phyloP scores from a whole-genome alignment of 306 rosid species.

The Ziziphus jujuba region DNA sequence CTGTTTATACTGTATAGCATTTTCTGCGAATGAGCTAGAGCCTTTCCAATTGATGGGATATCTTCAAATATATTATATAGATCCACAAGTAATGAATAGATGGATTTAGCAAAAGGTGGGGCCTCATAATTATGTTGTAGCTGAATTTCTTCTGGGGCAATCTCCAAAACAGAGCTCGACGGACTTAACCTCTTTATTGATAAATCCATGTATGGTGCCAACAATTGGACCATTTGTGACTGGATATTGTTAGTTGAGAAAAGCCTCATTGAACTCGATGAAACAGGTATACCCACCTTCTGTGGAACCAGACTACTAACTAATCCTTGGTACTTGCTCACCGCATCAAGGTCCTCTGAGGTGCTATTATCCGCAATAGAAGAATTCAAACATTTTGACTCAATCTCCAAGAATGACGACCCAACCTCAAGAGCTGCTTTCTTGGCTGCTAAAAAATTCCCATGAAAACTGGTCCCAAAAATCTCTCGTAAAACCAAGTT shows the following conservation, averaged over 20 bases:
- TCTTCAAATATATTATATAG: conserved; percentile 52
- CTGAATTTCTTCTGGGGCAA: conserved; percentile 36
- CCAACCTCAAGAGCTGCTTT: conserved; percentile 64
- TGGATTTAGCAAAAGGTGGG: conserved; percentile 61
- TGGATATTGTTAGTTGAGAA: conserved; percentile 38
- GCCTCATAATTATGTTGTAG: conserved; percentile 39
- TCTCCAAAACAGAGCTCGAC: conserved; percentile 21
- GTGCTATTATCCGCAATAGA: conserved; percentile 21
- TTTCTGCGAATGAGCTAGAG: conserved; percentile 63
- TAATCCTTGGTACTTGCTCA: conserved; percentile 37
- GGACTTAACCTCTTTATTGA: conserved; percentile 20
- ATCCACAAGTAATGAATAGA: conserved; percentile 75
- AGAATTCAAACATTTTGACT: conserved; percentile 38
- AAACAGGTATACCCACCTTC: conserved; percentile 35
- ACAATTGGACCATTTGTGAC: conserved; percentile 35
- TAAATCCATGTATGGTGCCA: conserved; percentile 42
- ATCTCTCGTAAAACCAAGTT: conserved; percentile 60
- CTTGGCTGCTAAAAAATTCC: conserved; percentile 66
- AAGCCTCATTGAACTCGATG: conserved; percentile 35
- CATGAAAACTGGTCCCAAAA: conserved; percentile 69
- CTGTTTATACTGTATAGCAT: conserved; percentile 58
- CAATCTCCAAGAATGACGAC: conserved; percentile 56
- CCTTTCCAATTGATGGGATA: conserved; percentile 64
- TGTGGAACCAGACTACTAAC: conserved; percentile 60
- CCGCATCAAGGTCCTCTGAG: conserved; percentile 30